phyloP scores from a whole-genome alignment of 345 rosid genomes.

The Acer saccharum region DNA sequence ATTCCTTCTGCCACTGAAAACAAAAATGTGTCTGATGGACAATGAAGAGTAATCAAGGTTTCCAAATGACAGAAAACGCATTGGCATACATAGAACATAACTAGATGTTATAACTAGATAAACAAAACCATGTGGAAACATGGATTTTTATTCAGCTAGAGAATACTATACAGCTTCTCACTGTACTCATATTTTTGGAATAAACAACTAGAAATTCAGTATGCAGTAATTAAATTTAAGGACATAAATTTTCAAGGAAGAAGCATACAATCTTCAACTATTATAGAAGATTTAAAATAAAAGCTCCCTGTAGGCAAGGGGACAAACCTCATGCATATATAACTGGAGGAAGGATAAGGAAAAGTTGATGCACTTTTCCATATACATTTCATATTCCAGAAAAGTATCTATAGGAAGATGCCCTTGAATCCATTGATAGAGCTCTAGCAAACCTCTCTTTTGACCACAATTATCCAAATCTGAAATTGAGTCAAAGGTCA shows the following conservation, averaged over 20 bases:
- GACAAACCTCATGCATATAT: conserved; percentile 74
- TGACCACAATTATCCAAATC: conserved; percentile 32
- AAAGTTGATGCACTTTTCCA: conserved; percentile 46
- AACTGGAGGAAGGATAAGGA: conserved; percentile 66
- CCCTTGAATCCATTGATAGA: conserved; percentile 60
- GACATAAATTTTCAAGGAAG: not conserved
- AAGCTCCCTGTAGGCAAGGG: not conserved
- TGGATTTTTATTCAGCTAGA: conserved; percentile 1
- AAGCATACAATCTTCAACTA: not conserved
- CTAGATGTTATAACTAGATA: not conserved
- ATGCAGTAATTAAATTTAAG: not conserved
- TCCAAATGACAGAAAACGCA: not conserved
- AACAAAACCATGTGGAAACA: not conserved
- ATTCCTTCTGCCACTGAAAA: not conserved
- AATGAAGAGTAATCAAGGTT: not conserved
- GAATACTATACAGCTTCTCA: not conserved
- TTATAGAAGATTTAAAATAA: not conserved
- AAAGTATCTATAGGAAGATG: conserved; percentile 39
- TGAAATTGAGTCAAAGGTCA: conserved; percentile 21
- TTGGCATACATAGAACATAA: not conserved
- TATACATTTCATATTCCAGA: conserved; percentile 35
- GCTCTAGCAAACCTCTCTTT: conserved; percentile 52
- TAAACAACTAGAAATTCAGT: not conserved
- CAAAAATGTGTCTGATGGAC: not conserved
- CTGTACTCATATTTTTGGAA: not conserved